Evolutionary conservation across 768 basidiomycete species (phyloP).

Genomic region (Amanita brunnescens): DNA sequence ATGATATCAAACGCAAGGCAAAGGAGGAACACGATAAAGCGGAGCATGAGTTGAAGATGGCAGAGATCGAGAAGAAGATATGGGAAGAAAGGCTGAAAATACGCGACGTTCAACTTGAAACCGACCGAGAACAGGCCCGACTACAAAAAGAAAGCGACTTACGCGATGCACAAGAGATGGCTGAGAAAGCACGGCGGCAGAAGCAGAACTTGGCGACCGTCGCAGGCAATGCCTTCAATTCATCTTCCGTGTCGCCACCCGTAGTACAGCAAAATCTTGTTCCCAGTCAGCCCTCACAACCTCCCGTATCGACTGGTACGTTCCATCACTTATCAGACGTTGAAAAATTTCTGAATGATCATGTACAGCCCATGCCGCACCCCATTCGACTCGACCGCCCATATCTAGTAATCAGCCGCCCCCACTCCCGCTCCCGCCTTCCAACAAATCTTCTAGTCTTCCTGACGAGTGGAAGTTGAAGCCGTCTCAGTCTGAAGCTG

Average conservation of each 20-base stretch:
- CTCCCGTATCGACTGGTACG: neutral
- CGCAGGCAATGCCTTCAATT: neutral
- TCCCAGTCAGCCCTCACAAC: neutral
- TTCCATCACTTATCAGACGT: no score
- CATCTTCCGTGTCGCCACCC: neutral
- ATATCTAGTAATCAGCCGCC: neutral
- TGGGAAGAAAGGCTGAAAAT: neutral
- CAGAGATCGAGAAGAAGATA: constrained; percentile 25
- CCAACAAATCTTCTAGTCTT: neutral
- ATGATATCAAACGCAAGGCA: constrained; percentile 22
- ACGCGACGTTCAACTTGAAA: constrained; percentile 22
- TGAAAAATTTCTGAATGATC: no score
- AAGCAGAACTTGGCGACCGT: neutral
- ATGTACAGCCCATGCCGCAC: neutral
- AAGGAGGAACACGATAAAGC: constrained; percentile 15
- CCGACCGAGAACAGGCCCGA: constrained; percentile 27
- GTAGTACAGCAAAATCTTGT: neutral
- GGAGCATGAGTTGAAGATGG: constrained; percentile 26
- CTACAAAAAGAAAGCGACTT: constrained; percentile 25
- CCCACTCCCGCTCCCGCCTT: neutral
- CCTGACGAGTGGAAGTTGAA: constrained; percentile 1
- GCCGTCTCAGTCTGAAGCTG: constrained; percentile 28
- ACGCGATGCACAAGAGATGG: neutral
- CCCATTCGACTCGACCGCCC: neutral
- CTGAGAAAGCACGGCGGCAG: neutral